Evolutionary conservation across 768 basidiomycete species (phyloP).

Genomic region (Trametes meyenii): DNA sequence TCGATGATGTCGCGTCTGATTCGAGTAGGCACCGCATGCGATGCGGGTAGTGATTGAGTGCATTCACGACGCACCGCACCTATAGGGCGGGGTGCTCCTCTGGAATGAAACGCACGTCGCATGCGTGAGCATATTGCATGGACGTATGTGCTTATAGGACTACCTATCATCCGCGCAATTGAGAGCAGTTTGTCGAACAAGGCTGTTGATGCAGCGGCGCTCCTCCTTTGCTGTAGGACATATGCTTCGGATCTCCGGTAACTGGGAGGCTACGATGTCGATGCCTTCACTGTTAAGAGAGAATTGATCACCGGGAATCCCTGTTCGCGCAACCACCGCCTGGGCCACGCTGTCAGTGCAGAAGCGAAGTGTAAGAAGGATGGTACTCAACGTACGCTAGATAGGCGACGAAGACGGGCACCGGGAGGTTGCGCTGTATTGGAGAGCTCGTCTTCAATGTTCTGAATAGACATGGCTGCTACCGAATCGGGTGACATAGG

Average conservation of each 20-base stretch:
- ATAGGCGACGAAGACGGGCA: background rate
- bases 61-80: background rate
- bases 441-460: no score
- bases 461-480: no score
- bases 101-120: background rate
- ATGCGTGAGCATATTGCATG: no score
- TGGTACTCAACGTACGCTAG: background rate
- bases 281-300: background rate
- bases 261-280: background rate
- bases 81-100: background rate
- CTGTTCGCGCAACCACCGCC: background rate
- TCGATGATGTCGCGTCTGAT: slow-evolving; percentile 4
- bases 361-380: background rate
- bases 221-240: background rate
- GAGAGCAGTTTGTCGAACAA: background rate
- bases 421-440: no score
- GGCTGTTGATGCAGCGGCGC: background rate
- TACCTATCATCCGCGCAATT: slow-evolving; percentile 3
- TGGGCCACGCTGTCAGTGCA: background rate
- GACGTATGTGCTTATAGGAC: no score
- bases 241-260: background rate
- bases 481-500: no score
- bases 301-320: background rate
- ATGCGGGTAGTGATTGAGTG: background rate
- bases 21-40: background rate